Conservation (phyloP, 345 rosid species). For the sweet orange (Citrus sinensis) region DVS_A1.0 CM039163.1:2907501-2908000, state of each 20-base stretch:
- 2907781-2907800: not conserved
- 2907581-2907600: slow-evolving; percentile 12
- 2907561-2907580: slow-evolving; percentile 22
- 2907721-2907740: not conserved
- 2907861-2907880: no score
- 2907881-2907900: no score
- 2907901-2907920: no score
- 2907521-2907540: not conserved
- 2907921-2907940: no score
- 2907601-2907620: slow-evolving; percentile 8
- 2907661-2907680: not conserved
- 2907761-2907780: not conserved
- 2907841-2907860: not conserved
- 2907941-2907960: no score
- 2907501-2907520: no score
- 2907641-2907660: not conserved
- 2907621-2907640: not conserved
- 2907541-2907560: slow-evolving; percentile 43
- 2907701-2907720: not conserved
- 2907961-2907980: no score
- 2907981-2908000: no score
- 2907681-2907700: no score
- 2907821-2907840: not conserved
- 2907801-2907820: not conserved
- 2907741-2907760: not conserved